Evolutionary conservation across 163 green algal genomes (phyloP).

Genomic region (Scenedesmus sp.): DNA sequence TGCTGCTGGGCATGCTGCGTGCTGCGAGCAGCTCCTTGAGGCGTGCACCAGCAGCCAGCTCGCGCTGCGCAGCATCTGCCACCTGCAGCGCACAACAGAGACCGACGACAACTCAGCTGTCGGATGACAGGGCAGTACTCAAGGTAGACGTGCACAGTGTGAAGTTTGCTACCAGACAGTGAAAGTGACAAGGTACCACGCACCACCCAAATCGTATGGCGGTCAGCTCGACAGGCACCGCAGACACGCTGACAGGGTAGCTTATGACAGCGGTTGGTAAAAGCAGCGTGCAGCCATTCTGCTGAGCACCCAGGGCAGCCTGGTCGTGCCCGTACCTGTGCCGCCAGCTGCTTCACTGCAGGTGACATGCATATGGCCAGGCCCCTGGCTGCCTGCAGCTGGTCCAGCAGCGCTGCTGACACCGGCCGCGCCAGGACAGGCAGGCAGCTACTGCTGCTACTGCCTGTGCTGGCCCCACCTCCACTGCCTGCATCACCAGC

Average conservation of each 20-base stretch:
- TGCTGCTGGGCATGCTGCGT: conserved; percentile 8
- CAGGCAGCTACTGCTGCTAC: conserved; percentile 8
- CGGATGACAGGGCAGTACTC: too few species aligned
- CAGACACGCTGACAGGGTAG: too few species aligned
- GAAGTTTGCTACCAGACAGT: too few species aligned
- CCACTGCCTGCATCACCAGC: not conserved
- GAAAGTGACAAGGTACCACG: too few species aligned
- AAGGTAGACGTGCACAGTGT: too few species aligned
- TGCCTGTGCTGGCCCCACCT: not conserved
- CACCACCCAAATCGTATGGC: too few species aligned
- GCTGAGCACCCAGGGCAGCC: not conserved
- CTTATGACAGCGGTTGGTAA: too few species aligned
- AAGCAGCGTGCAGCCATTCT: not conserved
- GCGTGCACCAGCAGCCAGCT: conserved; percentile 58
- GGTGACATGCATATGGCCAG: conserved; percentile 25
- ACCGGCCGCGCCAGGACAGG: conserved; percentile 33
- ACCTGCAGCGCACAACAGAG: conserved; percentile 14
- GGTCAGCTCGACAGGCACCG: too few species aligned
- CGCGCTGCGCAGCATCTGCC: conserved; percentile 29
- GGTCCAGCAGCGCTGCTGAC: conserved; percentile 38
- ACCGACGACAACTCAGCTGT: not conserved
- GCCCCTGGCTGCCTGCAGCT: conserved; percentile 30
- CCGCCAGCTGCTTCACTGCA: conserved; percentile 25
- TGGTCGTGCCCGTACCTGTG: conserved; percentile 14
- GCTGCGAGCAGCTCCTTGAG: conserved; percentile 60